phyloP scores from a whole-genome alignment of 140 eudicot species.

The Senecio squalidus region DNA sequence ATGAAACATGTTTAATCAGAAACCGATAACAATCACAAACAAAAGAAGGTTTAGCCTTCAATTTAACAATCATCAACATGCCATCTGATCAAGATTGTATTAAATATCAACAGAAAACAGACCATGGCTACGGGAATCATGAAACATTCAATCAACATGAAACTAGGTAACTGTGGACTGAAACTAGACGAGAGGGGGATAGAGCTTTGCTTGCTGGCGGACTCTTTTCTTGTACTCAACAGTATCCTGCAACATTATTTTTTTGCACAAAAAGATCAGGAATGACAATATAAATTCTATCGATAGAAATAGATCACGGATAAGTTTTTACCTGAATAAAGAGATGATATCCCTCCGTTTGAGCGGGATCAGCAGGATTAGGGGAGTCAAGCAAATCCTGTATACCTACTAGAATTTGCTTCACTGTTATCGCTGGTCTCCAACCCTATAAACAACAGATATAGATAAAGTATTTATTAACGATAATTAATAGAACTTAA shows the following conservation, averaged over 20 bases:
- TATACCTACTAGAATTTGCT: slow-evolving; percentile 78
- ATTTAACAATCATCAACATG: slow-evolving; percentile 1
- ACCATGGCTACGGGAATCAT: slow-evolving; percentile 14
- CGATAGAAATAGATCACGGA: neutral
- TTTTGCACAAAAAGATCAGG: neutral
- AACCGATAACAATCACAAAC: slow-evolving; percentile 1
- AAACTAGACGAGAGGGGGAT: slow-evolving; percentile 56
- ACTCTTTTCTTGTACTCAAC: slow-evolving; percentile 81
- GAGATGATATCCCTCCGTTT: slow-evolving; percentile 88
- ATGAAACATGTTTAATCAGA: slow-evolving; percentile 21
- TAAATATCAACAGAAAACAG: slow-evolving; percentile 20
- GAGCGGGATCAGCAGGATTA: slow-evolving; percentile 88
- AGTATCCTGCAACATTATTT: slow-evolving; percentile 46
- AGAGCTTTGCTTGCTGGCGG: slow-evolving; percentile 73
- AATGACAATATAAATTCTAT: neutral
- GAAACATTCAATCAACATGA: slow-evolving; percentile 8
- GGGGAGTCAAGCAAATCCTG: slow-evolving; percentile 87
- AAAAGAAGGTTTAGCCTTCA: slow-evolving; percentile 11
- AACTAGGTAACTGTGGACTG: too few relatives aligned
- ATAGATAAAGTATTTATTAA: neutral
- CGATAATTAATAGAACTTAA: neutral
- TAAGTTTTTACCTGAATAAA: slow-evolving; percentile 89
- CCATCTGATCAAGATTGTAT: neutral
- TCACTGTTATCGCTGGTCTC: slow-evolving; percentile 97
- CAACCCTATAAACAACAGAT: slow-evolving; percentile 48